A percentile compares a stretch with the other conserved stretches of the same genome.
Conservation (phyloP, 2,329 filamentous ascomycete genomes). For the Aureobasidium sp. region DNA sequence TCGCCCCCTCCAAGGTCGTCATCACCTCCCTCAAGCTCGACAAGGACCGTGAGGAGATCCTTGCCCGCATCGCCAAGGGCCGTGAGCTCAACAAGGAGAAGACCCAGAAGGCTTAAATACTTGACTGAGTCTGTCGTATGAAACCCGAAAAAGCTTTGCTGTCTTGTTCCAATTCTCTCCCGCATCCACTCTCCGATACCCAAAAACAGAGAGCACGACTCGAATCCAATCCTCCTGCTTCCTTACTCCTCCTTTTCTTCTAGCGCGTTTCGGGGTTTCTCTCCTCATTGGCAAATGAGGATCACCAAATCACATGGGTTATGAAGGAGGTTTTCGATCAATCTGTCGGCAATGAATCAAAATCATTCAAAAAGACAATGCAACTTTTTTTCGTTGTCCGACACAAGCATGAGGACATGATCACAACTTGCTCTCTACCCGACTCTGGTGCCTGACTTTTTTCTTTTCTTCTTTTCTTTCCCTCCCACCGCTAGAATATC, state of each 20-base stretch:
- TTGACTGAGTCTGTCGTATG: background rate
- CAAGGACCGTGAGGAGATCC: conserved; percentile 85
- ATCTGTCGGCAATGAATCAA: conserved; percentile 7
- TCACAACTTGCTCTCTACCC: background rate
- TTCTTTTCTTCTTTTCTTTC: background rate
- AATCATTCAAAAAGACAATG: conserved; percentile 8
- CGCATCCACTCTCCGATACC: background rate
- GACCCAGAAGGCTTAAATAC: conserved; percentile 28
- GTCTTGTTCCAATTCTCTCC: background rate
- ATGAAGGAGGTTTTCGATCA: conserved; percentile 6
- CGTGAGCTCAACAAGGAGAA: conserved; percentile 62
- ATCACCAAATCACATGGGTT: conserved; percentile 6
- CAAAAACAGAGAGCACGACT: background rate
- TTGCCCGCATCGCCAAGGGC: conserved; percentile 75
- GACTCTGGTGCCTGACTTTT: background rate
- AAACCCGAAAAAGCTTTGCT: conserved; percentile 8
- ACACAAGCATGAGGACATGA: background rate
- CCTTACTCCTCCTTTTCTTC: background rate
- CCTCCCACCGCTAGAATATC: conserved; percentile 67
- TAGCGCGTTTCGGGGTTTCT: conserved; percentile 10
- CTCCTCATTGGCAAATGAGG: conserved; percentile 7
- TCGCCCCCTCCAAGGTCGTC: conserved; percentile 94
- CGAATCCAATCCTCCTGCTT: background rate
- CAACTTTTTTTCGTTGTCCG: background rate
- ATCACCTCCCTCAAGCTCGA: conserved; percentile 98